Evolutionary conservation across 1,139 yeast species (phyloP).

Genomic region (Debaryomyces coudertii): DNA sequence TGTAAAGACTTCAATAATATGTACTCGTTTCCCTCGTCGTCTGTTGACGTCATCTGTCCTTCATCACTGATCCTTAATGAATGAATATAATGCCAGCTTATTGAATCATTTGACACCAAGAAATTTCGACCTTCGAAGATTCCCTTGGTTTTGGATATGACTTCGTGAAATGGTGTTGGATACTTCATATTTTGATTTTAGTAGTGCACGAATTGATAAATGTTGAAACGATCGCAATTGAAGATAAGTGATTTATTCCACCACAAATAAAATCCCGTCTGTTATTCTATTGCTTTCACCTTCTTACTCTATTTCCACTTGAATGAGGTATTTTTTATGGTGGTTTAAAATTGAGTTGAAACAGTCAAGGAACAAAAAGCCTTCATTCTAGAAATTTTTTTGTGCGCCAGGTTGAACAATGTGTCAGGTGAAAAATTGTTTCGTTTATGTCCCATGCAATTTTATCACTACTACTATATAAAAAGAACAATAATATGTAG

Average conservation of each 20-base stretch:
- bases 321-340: background rate
- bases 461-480: background rate
- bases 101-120: conserved; percentile 41
- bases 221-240: background rate
- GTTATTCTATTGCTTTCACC: background rate
- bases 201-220: conserved; percentile 5
- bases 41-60: conserved; percentile 42
- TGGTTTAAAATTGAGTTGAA: background rate
- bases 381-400: background rate
- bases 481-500: background rate
- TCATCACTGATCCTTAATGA: conserved; percentile 38
- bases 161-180: conserved; percentile 33
- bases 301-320: background rate
- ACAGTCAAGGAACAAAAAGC: background rate
- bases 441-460: conserved; percentile 3
- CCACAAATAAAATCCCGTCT: background rate
- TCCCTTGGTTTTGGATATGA: conserved; percentile 40
- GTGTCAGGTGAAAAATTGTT: conserved; percentile 2
- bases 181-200: conserved; percentile 19
- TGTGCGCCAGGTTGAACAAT: conserved; percentile 2
- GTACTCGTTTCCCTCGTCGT: conserved; percentile 37
- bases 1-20: conserved; percentile 42
- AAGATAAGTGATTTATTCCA: background rate
- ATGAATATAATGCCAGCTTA: conserved; percentile 41
- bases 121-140: conserved; percentile 39